Evolutionary conservation across 257 asterid species (phyloP).

Genomic region (Lavandula angustifolia): DNA sequence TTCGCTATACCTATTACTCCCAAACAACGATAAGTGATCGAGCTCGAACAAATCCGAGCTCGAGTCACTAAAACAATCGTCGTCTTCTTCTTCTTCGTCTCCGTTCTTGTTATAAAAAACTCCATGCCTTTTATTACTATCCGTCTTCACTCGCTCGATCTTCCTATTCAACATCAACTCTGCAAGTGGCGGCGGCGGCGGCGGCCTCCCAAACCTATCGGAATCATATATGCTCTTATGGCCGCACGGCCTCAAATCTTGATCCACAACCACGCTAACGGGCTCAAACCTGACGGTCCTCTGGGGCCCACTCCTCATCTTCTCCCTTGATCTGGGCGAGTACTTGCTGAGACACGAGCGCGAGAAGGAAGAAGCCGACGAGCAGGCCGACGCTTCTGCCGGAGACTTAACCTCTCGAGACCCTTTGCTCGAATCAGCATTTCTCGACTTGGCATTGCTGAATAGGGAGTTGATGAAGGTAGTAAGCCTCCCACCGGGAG

Average conservation of each 20-base stretch:
- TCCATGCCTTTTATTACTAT: conserved; percentile 21
- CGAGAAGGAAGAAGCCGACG: conserved; percentile 67
- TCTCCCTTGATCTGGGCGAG: conserved; percentile 50
- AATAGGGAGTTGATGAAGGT: conserved; percentile 61
- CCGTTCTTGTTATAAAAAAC: conserved; percentile 19
- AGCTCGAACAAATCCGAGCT: conserved; percentile 90
- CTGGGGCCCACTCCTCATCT: conserved; percentile 35
- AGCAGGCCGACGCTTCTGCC: conserved; percentile 40
- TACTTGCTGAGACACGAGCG: conserved; percentile 70
- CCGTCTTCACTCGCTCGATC: not conserved
- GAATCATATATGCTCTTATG: conserved; percentile 35
- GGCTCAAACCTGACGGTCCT: conserved; percentile 75
- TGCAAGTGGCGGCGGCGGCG: conserved; percentile 33
- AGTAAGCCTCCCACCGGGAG: conserved; percentile 73
- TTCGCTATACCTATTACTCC: conserved; percentile 52
- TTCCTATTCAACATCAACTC: conserved; percentile 17
- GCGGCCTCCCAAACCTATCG: conserved; percentile 25
- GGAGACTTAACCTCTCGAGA: conserved; percentile 25
- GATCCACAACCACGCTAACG: conserved; percentile 60
- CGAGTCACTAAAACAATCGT: conserved; percentile 64
- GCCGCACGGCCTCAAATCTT: conserved; percentile 61
- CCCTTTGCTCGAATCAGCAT: not conserved
- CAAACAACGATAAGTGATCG: conserved; percentile 57
- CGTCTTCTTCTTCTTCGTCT: conserved; percentile 34
- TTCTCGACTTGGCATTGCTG: conserved; percentile 40